A percentile compares a stretch with the other conserved stretches of the same genome.
Evolutionary conservation across 352 stramenopile species (phyloP).

Genomic region (Globisporangium nagaii): DNA sequence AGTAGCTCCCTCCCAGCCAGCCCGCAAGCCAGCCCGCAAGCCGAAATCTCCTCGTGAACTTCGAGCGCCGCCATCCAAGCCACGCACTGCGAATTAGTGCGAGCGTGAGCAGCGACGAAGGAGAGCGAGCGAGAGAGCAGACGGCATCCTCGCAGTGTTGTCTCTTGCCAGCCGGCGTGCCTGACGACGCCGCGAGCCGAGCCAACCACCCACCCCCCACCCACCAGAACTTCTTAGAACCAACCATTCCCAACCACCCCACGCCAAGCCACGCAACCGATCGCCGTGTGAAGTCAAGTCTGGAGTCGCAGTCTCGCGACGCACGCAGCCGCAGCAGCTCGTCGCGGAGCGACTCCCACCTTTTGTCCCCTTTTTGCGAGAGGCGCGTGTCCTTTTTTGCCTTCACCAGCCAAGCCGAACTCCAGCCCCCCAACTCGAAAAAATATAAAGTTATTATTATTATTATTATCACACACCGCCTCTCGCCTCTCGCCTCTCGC

Average conservation of each 20-base stretch:
- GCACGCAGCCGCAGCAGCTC: neutral
- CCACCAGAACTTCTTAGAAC: neutral
- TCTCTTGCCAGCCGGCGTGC: conserved; percentile 7
- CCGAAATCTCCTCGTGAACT: neutral
- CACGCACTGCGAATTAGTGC: conserved; percentile 1
- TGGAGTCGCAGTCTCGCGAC: too few relatives aligned
- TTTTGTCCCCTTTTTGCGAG: conserved; percentile 10
- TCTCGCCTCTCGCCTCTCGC: too few relatives aligned
- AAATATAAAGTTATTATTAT: conserved; percentile 23
- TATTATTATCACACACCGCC: conserved; percentile 22
- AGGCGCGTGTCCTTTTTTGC: conserved; percentile 13
- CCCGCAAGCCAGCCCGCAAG: too few relatives aligned
- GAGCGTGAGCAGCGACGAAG: conserved; percentile 10
- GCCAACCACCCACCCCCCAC: too few relatives aligned
- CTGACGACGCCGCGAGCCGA: too few relatives aligned
- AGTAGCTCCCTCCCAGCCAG: neutral
- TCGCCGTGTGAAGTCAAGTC: conserved; percentile 7
- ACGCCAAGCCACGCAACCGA: neutral
- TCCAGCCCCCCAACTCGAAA: conserved; percentile 7
- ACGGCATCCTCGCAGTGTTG: conserved; percentile 16
- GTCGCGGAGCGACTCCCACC: too few relatives aligned
- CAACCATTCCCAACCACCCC: neutral
- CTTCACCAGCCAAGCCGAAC: conserved; percentile 1
- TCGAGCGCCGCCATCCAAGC: neutral
- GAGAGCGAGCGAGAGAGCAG: conserved; percentile 6